Evolutionary conservation across 2,329 filamentous ascomycete species (phyloP).

Genomic region (Paecilomyces formosus): DNA sequence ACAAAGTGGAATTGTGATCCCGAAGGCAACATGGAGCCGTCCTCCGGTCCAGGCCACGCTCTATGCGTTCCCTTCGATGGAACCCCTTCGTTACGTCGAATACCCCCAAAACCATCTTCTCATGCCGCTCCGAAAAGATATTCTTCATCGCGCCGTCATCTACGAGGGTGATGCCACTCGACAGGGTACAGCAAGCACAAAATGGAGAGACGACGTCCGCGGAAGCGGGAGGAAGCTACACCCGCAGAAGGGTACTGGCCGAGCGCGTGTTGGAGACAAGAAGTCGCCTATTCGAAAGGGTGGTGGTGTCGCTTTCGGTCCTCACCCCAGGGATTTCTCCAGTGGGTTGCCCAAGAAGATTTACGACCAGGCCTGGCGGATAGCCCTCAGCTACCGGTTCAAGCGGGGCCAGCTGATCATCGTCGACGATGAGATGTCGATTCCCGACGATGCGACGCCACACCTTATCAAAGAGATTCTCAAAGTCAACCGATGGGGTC

Average conservation of each 20-base stretch:
- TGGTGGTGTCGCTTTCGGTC: slow-evolving; percentile 85
- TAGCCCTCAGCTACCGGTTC: slow-evolving; percentile 86
- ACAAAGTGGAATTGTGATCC: slow-evolving; percentile 9
- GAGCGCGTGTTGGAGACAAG: slow-evolving; percentile 69
- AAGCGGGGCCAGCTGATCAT: slow-evolving; percentile 79
- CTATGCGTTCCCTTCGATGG: slow-evolving; percentile 82
- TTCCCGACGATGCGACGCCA: slow-evolving; percentile 46
- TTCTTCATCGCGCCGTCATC: slow-evolving; percentile 84
- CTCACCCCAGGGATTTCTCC: slow-evolving; percentile 82
- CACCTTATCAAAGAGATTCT: slow-evolving; percentile 63
- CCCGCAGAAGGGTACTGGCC: slow-evolving; percentile 79
- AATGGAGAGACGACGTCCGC: slow-evolving; percentile 74
- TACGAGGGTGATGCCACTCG: slow-evolving; percentile 88
- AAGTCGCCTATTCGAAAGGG: slow-evolving; percentile 77
- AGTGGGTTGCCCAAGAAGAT: slow-evolving; percentile 79
- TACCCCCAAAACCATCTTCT: slow-evolving; percentile 79
- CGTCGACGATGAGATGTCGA: slow-evolving; percentile 67
- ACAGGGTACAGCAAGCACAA: slow-evolving; percentile 75
- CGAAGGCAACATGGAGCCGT: slow-evolving; percentile 29
- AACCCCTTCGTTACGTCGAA: slow-evolving; percentile 68
- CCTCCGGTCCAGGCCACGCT: slow-evolving; percentile 72
- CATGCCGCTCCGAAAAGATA: slow-evolving; percentile 80
- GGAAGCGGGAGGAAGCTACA: slow-evolving; percentile 76
- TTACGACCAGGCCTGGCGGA: slow-evolving; percentile 94
- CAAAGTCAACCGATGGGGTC: slow-evolving; percentile 61